These are phyloP conservation scores for Schwanniomyces vanrijiae DNA, from an alignment of 805 yeast genomes.

Conservation along the genomic window DNA sequence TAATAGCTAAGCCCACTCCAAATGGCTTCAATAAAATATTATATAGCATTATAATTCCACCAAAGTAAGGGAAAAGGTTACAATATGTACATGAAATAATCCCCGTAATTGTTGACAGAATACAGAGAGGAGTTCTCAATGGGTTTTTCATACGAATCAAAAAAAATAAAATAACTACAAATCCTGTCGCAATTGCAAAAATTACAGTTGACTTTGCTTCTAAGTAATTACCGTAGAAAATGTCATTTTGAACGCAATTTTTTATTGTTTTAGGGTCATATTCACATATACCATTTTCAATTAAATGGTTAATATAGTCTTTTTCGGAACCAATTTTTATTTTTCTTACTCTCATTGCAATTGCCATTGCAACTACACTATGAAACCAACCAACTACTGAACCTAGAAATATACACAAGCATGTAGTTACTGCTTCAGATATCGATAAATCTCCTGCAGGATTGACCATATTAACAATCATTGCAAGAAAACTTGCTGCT, in stretches of 20 bases:
- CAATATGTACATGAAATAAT: slow-evolving; percentile 24
- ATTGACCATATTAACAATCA: slow-evolving; percentile 25
- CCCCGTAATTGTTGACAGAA: slow-evolving; percentile 21
- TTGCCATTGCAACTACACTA: slow-evolving; percentile 22
- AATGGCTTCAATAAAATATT: slow-evolving; percentile 21
- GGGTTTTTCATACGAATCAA: slow-evolving; percentile 16
- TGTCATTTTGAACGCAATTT: slow-evolving; percentile 16
- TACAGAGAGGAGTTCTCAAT: slow-evolving; percentile 16
- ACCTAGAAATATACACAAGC: slow-evolving; percentile 16
- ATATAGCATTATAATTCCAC: slow-evolving; percentile 18
- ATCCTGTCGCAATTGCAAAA: slow-evolving; percentile 19
- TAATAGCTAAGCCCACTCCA: slow-evolving; percentile 22
- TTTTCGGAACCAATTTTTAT: slow-evolving; percentile 18
- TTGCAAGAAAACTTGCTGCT: slow-evolving; percentile 25
- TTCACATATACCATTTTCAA: slow-evolving; percentile 24
- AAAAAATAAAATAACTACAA: slow-evolving; percentile 24
- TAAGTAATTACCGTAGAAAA: slow-evolving; percentile 28
- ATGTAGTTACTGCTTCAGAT: slow-evolving; percentile 13
- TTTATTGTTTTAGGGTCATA: slow-evolving; percentile 10
- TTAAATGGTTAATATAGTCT: slow-evolving; percentile 15
- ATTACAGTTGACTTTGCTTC: slow-evolving; percentile 18
- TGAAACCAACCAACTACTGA: slow-evolving; percentile 22
- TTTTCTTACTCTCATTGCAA: slow-evolving; percentile 22
- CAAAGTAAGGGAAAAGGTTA: slow-evolving; percentile 25
- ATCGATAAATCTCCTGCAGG: slow-evolving; percentile 27